These are phyloP conservation scores for Cucurbitaria berberidis DNA, from an alignment of 2,329 filamentous ascomycete species.

Conservation along the genomic window DNA sequence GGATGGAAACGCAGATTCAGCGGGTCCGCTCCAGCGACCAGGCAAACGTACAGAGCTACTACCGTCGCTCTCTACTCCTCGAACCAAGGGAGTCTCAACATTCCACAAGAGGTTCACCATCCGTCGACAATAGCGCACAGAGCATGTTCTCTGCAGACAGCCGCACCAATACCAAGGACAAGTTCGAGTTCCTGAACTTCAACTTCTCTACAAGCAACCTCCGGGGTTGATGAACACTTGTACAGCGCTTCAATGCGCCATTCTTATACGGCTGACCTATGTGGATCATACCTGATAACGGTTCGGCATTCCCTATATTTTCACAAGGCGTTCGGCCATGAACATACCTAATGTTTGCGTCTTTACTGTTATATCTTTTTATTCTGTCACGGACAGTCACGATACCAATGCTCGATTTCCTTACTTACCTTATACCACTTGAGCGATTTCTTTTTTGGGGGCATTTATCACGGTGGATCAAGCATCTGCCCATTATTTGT, in stretches of 20 bases:
- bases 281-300: slow-evolving; percentile 11
- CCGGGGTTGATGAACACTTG: slow-evolving; percentile 39
- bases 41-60: slow-evolving; percentile 70
- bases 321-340: slow-evolving; percentile 18
- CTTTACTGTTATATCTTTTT: slow-evolving; percentile 23
- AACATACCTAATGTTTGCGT: slow-evolving; percentile 34
- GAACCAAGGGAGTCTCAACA: slow-evolving; percentile 70
- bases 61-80: slow-evolving; percentile 82
- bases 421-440: slow-evolving; percentile 47
- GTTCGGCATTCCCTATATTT: slow-evolving; percentile 11
- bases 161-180: slow-evolving; percentile 42
- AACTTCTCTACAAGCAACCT: slow-evolving; percentile 42
- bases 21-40: slow-evolving; percentile 72
- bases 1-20: slow-evolving; percentile 82
- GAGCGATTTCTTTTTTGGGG: slow-evolving; percentile 69
- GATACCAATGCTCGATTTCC: slow-evolving; percentile 40
- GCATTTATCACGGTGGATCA: slow-evolving; percentile 7
- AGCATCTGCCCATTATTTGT: slow-evolving; percentile 13
- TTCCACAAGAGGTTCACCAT: slow-evolving; percentile 32
- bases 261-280: slow-evolving; percentile 9
- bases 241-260: slow-evolving; percentile 26
- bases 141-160: slow-evolving; percentile 36
- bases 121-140: slow-evolving; percentile 33
- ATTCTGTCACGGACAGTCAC: slow-evolving; percentile 35
- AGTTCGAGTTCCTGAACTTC: slow-evolving; percentile 49